Percentiles rank a stretch among this genome's conserved stretches.
phyloP scores from a whole-genome alignment of 2,329 filamentous ascomycete genomes.

The Hypoxylon sp. region DNA sequence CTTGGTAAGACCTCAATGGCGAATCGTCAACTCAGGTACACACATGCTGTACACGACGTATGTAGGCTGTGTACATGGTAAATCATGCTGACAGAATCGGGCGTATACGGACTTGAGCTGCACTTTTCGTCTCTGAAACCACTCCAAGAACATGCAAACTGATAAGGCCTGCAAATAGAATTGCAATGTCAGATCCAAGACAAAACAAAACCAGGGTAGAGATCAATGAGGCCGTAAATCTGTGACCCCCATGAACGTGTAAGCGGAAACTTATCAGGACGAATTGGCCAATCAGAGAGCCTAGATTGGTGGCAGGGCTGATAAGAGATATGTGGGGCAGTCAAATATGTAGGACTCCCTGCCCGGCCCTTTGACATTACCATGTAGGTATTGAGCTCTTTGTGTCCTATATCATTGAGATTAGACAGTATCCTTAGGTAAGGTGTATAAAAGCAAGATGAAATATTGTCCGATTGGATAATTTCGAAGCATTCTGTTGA shows the following conservation, averaged over 20 bases:
- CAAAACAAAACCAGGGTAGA: conserved; percentile 35
- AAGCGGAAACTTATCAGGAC: conserved; percentile 41
- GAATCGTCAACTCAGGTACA: background rate
- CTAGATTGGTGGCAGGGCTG: background rate
- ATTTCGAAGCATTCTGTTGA: background rate
- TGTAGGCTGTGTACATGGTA: conserved; percentile 4
- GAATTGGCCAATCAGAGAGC: conserved; percentile 39
- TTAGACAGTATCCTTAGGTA: background rate
- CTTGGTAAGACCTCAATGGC: background rate
- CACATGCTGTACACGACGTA: background rate
- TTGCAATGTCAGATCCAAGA: conserved; percentile 39
- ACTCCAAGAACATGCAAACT: conserved; percentile 2
- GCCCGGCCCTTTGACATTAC: conserved; percentile 10
- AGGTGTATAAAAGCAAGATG: background rate
- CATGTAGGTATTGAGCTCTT: conserved; percentile 13
- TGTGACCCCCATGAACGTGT: conserved; percentile 42
- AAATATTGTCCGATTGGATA: conserved; percentile 24
- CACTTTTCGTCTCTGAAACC: background rate
- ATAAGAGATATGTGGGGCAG: conserved; percentile 37
- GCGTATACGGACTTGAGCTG: conserved; percentile 1
- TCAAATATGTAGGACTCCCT: background rate
- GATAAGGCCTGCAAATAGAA: conserved; percentile 43
- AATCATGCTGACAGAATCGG: conserved; percentile 1
- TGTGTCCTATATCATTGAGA: background rate
- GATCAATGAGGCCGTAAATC: conserved; percentile 36